Conservation (phyloP, 192 early-diverging fungal genomes). For the Coemansia sp. region DNA sequence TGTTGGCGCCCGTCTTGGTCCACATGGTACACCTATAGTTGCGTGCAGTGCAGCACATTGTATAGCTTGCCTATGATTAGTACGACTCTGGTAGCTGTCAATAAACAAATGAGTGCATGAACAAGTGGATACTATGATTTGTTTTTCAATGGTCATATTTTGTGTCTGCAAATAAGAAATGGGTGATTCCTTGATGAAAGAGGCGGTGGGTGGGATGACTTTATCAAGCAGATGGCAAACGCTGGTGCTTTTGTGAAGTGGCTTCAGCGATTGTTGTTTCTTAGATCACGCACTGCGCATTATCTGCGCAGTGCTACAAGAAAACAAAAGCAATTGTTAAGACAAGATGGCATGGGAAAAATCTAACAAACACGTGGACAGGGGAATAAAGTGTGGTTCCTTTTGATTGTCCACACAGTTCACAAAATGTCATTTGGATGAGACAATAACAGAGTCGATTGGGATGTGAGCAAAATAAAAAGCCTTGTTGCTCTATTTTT, state of each 20-base stretch:
- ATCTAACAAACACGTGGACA: too few relatives aligned
- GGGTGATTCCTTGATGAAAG: not conserved
- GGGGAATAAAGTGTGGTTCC: too few relatives aligned
- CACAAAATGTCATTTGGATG: too few relatives aligned
- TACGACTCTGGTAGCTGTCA: not conserved
- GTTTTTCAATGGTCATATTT: not conserved
- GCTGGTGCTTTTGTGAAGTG: not conserved
- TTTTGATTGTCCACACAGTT: too few relatives aligned
- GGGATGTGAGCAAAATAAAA: too few relatives aligned
- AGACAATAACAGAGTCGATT: too few relatives aligned
- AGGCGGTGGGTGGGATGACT: not conserved
- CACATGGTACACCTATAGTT: slow-evolving; percentile 63
- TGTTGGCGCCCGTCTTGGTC: slow-evolving; percentile 71
- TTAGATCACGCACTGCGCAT: not conserved
- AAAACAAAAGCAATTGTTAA: not conserved
- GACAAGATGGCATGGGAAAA: not conserved
- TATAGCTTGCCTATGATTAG: not conserved
- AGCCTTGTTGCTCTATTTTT: not conserved
- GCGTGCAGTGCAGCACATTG: not conserved
- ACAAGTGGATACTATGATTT: slow-evolving; percentile 5
- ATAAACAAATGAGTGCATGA: not conserved
- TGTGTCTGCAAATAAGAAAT: not conserved
- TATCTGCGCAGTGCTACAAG: not conserved
- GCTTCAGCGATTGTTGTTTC: not conserved
- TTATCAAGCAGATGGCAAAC: not conserved